Evolutionary conservation across 2,329 filamentous ascomycete species (phyloP), one percentile per base, ranked within the genome.

Genomic region (Lojkania enalia): DNA sequence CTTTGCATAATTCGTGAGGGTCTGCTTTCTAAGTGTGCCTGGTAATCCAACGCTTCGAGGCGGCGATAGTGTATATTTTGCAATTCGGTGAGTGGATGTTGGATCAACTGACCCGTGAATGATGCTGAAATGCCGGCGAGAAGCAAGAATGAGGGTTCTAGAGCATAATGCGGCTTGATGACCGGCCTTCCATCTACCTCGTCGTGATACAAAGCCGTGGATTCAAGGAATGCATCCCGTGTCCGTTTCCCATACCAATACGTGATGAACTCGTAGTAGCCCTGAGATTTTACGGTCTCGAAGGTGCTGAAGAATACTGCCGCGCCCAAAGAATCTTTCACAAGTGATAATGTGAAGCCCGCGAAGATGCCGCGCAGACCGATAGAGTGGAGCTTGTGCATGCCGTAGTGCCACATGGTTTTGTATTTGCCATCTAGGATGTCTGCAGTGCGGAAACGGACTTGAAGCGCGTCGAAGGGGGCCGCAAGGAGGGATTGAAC

Each of bases 241-340:
- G 64, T 66, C 40, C 42, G 70, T 59, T 35, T 74, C 58, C 44
- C 71, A 54, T 90, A 90, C 63, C 84, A 88, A 73, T 80, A 83
- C 12, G 78, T 80, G 21, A 90, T 80, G 60, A 87, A 90, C 33
- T 73, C 74, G 67, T 89, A 89, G 69, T 88, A 85, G 6, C 6
- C 77, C 63, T 90, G 87, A 9, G 83, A 84, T 64, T 90, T 90
- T 60, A 90, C 73, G 36, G 83, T 87, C 69, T 91, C 87, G 52
- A 91, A 90, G 0, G 80, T 81, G 56, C 80, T 81, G 68, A 91
- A 91, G 76, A 89, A 89, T 14, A 87, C 69, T 25, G 83, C 86
- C 41, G 80, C 82, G 11, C 86, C 86, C 4, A 87, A 67, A 20
- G 82, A 81, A 59, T 90, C 86, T 57, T 89, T 88, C 32, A 83